A percentile compares a stretch with the other conserved stretches of the same genome.
Conservation (phyloP, 495 filamentous ascomycete genomes). For the Articulospora tetracladia region DNA sequence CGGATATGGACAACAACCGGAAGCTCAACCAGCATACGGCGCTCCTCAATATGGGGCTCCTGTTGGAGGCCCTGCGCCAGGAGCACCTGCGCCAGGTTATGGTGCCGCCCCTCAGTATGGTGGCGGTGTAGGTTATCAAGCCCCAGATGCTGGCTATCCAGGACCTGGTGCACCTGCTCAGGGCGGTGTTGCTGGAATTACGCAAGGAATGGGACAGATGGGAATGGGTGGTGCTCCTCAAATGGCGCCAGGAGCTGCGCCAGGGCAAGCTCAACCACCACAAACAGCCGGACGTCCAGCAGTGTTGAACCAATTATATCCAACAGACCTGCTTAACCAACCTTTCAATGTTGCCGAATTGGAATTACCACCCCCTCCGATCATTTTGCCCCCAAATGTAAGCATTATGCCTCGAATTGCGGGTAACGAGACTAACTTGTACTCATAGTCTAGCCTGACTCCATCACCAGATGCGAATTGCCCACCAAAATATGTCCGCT, state of each 20-base stretch:
- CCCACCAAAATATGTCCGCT: constrained; percentile 90
- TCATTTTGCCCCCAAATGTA: constrained; percentile 89
- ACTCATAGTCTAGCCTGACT: constrained; percentile 75
- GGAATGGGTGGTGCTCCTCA: constrained; percentile 58
- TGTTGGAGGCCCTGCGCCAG: constrained; percentile 34
- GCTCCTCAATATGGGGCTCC: constrained; percentile 56
- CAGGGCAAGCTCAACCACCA: constrained; percentile 40
- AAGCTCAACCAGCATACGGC: constrained; percentile 45
- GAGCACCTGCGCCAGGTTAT: constrained; percentile 20
- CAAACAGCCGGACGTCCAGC: constrained; percentile 48
- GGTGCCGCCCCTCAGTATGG: constrained; percentile 33
- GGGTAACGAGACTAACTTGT: constrained; percentile 2
- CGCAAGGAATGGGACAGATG: constrained; percentile 82
- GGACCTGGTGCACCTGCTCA: constrained; percentile 41
- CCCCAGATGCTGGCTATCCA: constrained; percentile 63
- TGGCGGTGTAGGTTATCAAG: constrained; percentile 56
- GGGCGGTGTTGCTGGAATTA: constrained; percentile 70
- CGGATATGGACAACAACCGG: constrained; percentile 20
- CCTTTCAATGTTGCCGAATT: constrained; percentile 93
- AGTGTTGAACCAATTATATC: constrained; percentile 81
- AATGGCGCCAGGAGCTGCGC: constrained; percentile 45
- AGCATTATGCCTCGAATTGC: constrained; percentile 25
- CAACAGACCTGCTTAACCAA: constrained; percentile 85
- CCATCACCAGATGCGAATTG: constrained; percentile 91
- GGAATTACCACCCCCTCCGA: constrained; percentile 86